These are phyloP conservation scores for Plectosphaerella cucumerina DNA, from an alignment of 2,329 filamentous ascomycete genomes.

Conservation along the genomic window DNA sequence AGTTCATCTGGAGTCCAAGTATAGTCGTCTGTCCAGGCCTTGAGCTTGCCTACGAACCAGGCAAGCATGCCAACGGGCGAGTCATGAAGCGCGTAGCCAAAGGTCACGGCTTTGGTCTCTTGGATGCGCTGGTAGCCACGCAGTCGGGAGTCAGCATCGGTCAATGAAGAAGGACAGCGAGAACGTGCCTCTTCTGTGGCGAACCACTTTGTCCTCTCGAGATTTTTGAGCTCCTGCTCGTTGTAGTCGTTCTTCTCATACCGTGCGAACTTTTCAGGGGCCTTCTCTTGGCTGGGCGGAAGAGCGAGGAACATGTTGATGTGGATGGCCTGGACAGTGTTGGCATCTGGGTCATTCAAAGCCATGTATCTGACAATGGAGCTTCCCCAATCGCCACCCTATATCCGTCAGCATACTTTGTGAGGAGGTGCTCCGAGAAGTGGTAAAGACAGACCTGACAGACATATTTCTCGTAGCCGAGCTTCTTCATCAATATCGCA, in stretches of 20 bases:
- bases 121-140: constrained; percentile 1
- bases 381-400: constrained; percentile 25
- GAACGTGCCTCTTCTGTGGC: background rate
- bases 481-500: constrained; percentile 31
- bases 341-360: constrained; percentile 3
- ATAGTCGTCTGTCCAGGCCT: constrained; percentile 20
- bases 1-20: background rate
- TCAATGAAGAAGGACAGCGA: no score
- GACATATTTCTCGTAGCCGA: constrained; percentile 25
- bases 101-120: constrained; percentile 1
- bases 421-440: no score
- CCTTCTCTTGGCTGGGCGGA: background rate
- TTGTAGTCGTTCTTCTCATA: background rate
- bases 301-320: constrained; percentile 7
- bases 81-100: constrained; percentile 19
- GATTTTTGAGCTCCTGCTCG: background rate
- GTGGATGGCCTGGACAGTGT: constrained; percentile 4
- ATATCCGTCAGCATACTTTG: constrained; percentile 1
- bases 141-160: background rate
- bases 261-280: background rate
- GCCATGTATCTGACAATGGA: constrained; percentile 13
- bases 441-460: constrained; percentile 19
- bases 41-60: constrained; percentile 5
- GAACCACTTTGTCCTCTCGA: background rate
- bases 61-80: constrained; percentile 20